Conservation (phyloP, 1,284 basidiomycete genomes). For the Apiotrichum gracile region DNA sequence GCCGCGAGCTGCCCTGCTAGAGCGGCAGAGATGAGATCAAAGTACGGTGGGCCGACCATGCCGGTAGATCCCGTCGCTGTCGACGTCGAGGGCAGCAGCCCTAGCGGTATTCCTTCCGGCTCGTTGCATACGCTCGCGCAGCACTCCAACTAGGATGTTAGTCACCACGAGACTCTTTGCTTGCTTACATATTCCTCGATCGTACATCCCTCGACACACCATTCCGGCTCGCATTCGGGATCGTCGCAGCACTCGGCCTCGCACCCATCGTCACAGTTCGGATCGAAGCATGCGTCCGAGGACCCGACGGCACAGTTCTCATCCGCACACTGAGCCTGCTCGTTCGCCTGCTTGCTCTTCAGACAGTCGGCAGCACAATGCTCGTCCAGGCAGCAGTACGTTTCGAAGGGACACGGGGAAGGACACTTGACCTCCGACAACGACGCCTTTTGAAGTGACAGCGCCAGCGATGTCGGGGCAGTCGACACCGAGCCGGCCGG, state of each 20-base stretch:
- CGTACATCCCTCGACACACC: constrained; percentile 14
- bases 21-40: constrained; percentile 5
- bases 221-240: constrained; percentile 20
- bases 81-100: neutral
- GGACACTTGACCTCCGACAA: neutral
- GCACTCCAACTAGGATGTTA: constrained; percentile 30
- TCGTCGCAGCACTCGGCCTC: constrained; percentile 10
- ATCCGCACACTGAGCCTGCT: neutral
- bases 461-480: neutral
- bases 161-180: neutral
- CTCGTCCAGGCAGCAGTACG: constrained; percentile 22
- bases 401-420: constrained; percentile 15
- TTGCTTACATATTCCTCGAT: constrained; percentile 40
- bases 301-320: constrained; percentile 1
- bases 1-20: neutral
- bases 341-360: neutral
- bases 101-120: constrained; percentile 3
- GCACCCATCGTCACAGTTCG: constrained; percentile 4
- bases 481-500: neutral
- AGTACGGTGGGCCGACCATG: neutral
- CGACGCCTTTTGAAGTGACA: neutral
- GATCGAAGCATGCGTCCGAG: constrained; percentile 11
- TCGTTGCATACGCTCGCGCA: constrained; percentile 21
- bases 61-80: neutral
- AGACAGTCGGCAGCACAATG: constrained; percentile 7